Evolutionary conservation across 129 eudicot species (phyloP).

Genomic region (Flaveria ramosissima): DNA sequence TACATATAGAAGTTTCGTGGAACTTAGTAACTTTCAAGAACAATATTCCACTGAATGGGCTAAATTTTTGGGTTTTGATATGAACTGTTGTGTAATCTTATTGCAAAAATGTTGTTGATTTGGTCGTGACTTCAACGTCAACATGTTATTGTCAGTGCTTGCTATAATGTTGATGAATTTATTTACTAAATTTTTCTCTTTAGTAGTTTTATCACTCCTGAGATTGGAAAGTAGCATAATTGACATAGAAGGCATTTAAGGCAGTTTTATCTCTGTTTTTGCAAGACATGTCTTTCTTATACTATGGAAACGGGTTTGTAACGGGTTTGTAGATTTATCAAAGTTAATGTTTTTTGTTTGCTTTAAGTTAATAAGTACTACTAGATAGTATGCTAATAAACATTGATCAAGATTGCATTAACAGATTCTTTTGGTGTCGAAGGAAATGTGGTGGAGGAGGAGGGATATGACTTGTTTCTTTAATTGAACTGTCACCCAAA

Average conservation of each 20-base stretch:
- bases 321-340: slow-evolving; percentile 13
- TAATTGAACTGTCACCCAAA: background rate
- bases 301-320: slow-evolving; percentile 8
- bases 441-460: background rate
- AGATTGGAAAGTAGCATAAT: slow-evolving; percentile 1
- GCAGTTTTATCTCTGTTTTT: slow-evolving; percentile 14
- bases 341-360: slow-evolving; percentile 12
- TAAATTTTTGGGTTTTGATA: slow-evolving; percentile 6
- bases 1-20: background rate
- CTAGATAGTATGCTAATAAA: no score
- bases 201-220: background rate
- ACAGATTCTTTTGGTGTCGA: no score
- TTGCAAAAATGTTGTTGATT: slow-evolving; percentile 6
- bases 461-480: background rate
- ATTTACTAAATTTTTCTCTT: background rate
- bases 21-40: background rate
- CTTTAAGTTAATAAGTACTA: background rate
- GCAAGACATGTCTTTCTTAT: background rate
- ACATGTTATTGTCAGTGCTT: slow-evolving; percentile 18
- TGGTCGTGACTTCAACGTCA: background rate
- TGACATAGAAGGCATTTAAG: background rate
- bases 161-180: background rate
- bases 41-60: background rate
- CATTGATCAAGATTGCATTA: no score
- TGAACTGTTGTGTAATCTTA: background rate